phyloP scores from a whole-genome alignment of 2,329 filamentous ascomycete genomes.

The Stachybotrys chlorohalonatus region DNA sequence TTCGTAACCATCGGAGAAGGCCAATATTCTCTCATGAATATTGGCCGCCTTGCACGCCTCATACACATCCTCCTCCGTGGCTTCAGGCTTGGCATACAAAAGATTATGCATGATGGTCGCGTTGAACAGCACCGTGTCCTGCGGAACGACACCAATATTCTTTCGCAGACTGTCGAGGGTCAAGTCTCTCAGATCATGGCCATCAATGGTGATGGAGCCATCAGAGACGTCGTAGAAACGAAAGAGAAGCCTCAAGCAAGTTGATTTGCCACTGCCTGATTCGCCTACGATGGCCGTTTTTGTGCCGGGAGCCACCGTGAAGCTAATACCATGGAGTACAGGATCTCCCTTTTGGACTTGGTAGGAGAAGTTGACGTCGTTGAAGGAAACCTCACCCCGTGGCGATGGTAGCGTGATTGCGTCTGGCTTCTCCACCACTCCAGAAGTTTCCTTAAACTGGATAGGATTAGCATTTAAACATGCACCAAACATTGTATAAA shows the following conservation, averaged over 20 bases:
- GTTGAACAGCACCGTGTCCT: slow-evolving; percentile 40
- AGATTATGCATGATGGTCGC: slow-evolving; percentile 47
- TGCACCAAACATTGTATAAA: accelerated
- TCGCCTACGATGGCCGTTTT: slow-evolving; percentile 37
- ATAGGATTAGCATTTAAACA: slow-evolving; percentile 6
- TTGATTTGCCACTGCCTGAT: slow-evolving; percentile 38
- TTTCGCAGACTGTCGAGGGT: slow-evolving; percentile 28
- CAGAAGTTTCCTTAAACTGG: slow-evolving; percentile 33
- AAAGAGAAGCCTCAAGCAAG: slow-evolving; percentile 38
- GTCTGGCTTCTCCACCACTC: slow-evolving; percentile 30
- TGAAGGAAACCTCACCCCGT: slow-evolving; percentile 29
- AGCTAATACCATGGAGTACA: slow-evolving; percentile 29
- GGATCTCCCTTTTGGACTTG: slow-evolving; percentile 24
- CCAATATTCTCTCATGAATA: slow-evolving; percentile 44
- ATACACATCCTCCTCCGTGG: slow-evolving; percentile 38
- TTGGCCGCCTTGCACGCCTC: slow-evolving; percentile 43
- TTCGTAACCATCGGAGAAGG: slow-evolving; percentile 42
- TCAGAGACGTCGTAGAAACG: slow-evolving; percentile 40
- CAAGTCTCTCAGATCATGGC: slow-evolving; percentile 32
- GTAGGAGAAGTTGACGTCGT: slow-evolving; percentile 34
- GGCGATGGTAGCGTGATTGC: slow-evolving; percentile 21
- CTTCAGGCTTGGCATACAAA: slow-evolving; percentile 39
- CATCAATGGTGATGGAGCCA: slow-evolving; percentile 36
- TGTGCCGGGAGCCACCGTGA: slow-evolving; percentile 32
- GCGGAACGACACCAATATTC: slow-evolving; percentile 35